Base-by-base conservation (phyloP, 805 yeast species). In the Maudiozyma serrabonitensis region DNA sequence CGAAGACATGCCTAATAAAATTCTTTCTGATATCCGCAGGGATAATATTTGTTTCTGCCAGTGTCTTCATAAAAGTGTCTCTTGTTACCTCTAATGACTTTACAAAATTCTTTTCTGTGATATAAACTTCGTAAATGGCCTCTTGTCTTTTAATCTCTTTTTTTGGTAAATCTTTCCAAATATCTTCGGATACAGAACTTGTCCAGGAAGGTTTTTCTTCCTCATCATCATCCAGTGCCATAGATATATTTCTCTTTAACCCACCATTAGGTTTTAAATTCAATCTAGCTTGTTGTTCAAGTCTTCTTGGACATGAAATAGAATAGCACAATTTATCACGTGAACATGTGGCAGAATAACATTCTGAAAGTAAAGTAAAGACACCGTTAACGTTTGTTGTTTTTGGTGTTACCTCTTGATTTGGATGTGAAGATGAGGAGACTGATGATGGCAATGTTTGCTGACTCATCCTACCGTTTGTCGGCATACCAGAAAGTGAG, bases 341-440 rank as follows among this genome's bases (percentile, higher is more conserved):
- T 5, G 96, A 82, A 69, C 99, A 93, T 0, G 99, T 93, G 34
- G 99, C 96, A 0, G 97, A 89, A 62, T 93, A 93, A 69, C 99
- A 93, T 61, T 90, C 96, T 0, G 97, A 87, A 53, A 93, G 72
- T 41, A 91, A 71, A 0, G 96, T 91, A 61, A 91, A 93, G 3
- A 93, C 95, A 57, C 99, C 99, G 65, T 87, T 87, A 11, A 88
- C 52, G 41, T 54, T 55, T 43, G 48, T 18, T 15, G 50, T 40
- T 2, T 52, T 39, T 16, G 49, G 48, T 23, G 44, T 41, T 1
- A 47, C 49, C 26, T 47, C 48, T 1, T 23, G 26, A 3, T 47
- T 32, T 13, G 19, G 39, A 23, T 42, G 37, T 47, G 42, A 5
- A n/a, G 44, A 5, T 15, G n/a, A 13, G 16, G 45, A 42, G 16